Evolutionary conservation across 2,329 filamentous ascomycete species (phyloP), one percentile per base, ranked within the genome.

Genomic region (Dactylellina leptospora): DNA sequence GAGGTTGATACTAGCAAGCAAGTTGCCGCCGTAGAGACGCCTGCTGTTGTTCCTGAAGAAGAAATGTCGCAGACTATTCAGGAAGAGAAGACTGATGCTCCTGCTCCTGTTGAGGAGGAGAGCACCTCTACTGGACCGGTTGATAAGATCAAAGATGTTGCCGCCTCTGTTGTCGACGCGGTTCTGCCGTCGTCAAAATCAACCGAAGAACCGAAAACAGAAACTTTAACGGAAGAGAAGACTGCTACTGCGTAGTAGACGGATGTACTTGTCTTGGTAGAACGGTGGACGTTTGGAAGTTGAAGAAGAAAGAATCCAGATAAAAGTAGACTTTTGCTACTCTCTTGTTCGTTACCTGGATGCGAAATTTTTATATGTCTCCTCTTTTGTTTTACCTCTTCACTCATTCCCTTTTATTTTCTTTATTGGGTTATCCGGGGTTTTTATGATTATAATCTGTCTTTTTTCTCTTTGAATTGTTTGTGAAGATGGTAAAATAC

Each of bases 131-230:
- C 33, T 22, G 36, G 38, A 4, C 28, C 54, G 2, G 38, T 63
- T 22, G 68, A 72, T 13, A 18, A 51, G 8, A 44, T 64, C 18
- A 72, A 72, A 22, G 68, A 64, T 0, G 44, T 48, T 25, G 47
- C 68, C 6, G 25, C 53, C 4, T 53, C 59, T 20, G 60, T 64
- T n/a, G 59, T 50, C 5, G 68, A 72, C 8, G 18, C 51, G 6
- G 45, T 59, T 30, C 18, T 42, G 18, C 68, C 68, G 20, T 47
- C 51, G 30, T 53, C 27, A 18, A 50, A 47, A 3, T 11, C 13
- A 40, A 25, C 48, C 2, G 51, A 64, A 51, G 60, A 63, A 25
- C 54, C 58, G 54, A 63, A 63, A 72, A 51, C 58, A 44, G 68
- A 72, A 36, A 33, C 64, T 8, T 45, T 45, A 36, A 55, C 59